Evolutionary conservation across 129 eudicot genomes (phyloP), one percentile per base, ranked within the genome.

Genomic region (Pulicaria dysenterica): DNA sequence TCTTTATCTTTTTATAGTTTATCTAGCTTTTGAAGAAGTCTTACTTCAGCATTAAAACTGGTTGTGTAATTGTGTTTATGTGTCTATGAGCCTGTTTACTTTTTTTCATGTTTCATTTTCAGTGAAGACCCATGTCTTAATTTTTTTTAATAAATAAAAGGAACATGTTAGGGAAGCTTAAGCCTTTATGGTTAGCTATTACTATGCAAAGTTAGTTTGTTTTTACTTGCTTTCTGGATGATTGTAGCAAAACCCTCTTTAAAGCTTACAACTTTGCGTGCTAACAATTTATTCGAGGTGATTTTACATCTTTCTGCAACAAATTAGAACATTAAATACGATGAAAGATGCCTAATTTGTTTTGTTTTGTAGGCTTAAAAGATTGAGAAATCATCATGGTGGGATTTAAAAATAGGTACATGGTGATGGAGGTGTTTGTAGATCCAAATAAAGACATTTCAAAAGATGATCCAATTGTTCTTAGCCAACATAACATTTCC

Each of bases 381-480:
- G 38, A 47, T 9, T 7, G 73, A 70, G 53, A 5, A 31, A 53
- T 62, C 65, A 58, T 72, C 67, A 90, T 94, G 97, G 96, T 94
- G 66, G 95, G 93, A 34, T 94, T 94, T 70, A 90, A 85, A 70
- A 90, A 94, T 67, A 82, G 99, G 79, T 94, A 90, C 80, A 61
- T 90, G 93, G 88, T 94, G 69, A 85, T 94, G 93, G 99, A 94
- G 80, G 87, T 94, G 17, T 90, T 86, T 83, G 44, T 94, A 69
- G 96, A 94, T 83, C 98, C 98, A 45, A 85, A 86, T 69, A 90
- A 77, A 85, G 87, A 82, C 14, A 70, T 82, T 56, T 72, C 80
- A 6, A 64, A 59, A 37, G 93, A 82, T 34, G 99, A 90, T 65
- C 97, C 99, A 36, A 79, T 94, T 37, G 70, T 88, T 46, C 71